Conservation (phyloP, 2,329 filamentous ascomycete genomes). For the Cladophialophora immunda region DNA sequence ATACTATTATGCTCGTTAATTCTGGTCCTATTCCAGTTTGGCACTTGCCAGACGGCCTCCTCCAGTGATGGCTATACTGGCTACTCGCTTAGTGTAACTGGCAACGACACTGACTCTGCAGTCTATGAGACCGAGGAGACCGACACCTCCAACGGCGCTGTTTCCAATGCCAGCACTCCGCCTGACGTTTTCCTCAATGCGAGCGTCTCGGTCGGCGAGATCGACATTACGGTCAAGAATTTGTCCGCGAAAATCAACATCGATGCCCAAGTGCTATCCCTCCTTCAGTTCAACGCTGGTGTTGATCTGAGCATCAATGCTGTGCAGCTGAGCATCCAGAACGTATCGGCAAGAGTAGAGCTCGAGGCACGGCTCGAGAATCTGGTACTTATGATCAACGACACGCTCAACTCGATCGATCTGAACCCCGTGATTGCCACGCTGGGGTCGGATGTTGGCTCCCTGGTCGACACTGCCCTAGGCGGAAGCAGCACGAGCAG, state of each 20-base stretch:
- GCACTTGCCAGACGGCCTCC: conserved; percentile 24
- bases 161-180: conserved; percentile 46
- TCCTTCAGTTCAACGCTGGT: conserved; percentile 69
- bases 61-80: conserved; percentile 61
- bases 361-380: conserved; percentile 69
- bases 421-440: conserved; percentile 68
- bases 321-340: conserved; percentile 65
- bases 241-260: conserved; percentile 69
- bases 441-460: conserved; percentile 59
- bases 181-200: conserved; percentile 71
- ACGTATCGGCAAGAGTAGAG: conserved; percentile 66
- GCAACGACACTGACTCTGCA: conserved; percentile 56
- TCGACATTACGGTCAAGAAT: conserved; percentile 67
- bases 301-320: conserved; percentile 67
- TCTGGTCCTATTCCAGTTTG: conserved; percentile 6
- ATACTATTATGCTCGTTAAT: conserved; percentile 1
- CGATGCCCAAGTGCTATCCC: conserved; percentile 65
- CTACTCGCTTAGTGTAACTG: conserved; percentile 59
- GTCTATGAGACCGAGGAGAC: conserved; percentile 65
- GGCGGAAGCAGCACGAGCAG: conserved; percentile 33
- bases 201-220: conserved; percentile 65
- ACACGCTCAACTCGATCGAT: conserved; percentile 67
- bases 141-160: conserved; percentile 49
- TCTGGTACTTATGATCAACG: conserved; percentile 66
- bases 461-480: conserved; percentile 57